These are phyloP conservation scores for Tetrahymena borealis DNA, from an alignment of 73 alveolate species.

Conservation along the genomic window DNA sequence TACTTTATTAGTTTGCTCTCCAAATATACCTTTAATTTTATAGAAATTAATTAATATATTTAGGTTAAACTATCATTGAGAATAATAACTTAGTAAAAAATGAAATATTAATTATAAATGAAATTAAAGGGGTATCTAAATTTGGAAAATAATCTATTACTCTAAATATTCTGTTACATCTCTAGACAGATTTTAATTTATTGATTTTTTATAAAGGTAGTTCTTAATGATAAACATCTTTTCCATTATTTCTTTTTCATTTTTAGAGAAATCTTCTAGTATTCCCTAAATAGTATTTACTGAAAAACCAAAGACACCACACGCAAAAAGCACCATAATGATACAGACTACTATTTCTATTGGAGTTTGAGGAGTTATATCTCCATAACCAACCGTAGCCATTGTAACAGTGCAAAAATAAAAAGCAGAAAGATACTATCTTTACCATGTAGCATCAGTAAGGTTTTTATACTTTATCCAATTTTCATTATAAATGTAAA, in stretches of 20 bases:
- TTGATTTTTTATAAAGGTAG: neutral
- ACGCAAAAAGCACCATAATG: conserved; percentile 27
- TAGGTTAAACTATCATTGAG: too few species aligned
- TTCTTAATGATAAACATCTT: neutral
- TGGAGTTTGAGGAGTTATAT: conserved; percentile 23
- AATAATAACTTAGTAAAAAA: too few species aligned
- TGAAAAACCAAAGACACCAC: conserved; percentile 41
- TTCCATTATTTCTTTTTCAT: neutral
- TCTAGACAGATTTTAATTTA: neutral
- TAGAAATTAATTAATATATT: neutral
- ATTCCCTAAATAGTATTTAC: conserved; percentile 8
- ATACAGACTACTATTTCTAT: conserved; percentile 18
- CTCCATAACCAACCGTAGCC: conserved; percentile 43
- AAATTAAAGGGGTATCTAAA: neutral
- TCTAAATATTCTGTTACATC: neutral
- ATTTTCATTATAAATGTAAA: neutral
- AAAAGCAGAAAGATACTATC: conserved; percentile 10
- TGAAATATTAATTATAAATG: neutral
- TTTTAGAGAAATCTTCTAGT: neutral
- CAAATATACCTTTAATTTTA: neutral
- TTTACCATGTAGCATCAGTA: conserved; percentile 4
- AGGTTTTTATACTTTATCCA: conserved; percentile 9
- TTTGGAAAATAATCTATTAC: neutral
- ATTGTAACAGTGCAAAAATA: conserved; percentile 33
- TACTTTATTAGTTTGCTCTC: neutral